A percentile compares a stretch with the other conserved stretches of the same genome.
phyloP scores from a whole-genome alignment of 2,329 filamentous ascomycete species.

The Diatrype stigma region DNA sequence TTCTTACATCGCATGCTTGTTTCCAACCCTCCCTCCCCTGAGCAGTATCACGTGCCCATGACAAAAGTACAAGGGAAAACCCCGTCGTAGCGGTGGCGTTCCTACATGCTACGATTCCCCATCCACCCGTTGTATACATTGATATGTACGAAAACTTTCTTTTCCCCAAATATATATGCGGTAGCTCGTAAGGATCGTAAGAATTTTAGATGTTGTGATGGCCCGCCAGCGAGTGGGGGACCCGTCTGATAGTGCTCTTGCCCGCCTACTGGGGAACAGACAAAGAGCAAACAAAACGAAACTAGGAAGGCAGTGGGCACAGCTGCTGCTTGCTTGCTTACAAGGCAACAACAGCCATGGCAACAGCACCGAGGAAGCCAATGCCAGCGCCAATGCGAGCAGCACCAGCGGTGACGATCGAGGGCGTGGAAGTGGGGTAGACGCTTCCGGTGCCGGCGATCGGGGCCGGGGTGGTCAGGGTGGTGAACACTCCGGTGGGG shows the following conservation, averaged over 20 bases:
- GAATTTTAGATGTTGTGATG: constrained; percentile 38
- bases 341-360: constrained; percentile 42
- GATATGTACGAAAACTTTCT: constrained; percentile 19
- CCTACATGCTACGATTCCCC: background rate
- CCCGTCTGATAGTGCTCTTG: too few species aligned
- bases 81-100: background rate
- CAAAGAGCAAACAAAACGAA: constrained; percentile 8
- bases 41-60: too few species aligned
- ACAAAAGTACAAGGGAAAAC: too few species aligned
- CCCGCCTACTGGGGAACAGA: constrained; percentile 13
- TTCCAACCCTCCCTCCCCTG: too few species aligned
- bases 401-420: constrained; percentile 29
- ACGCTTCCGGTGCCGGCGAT: constrained; percentile 28
- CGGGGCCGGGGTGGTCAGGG: constrained; percentile 35
- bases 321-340: constrained; percentile 37
- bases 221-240: too few species aligned
- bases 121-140: background rate
- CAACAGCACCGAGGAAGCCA: constrained; percentile 40
- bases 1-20: too few species aligned
- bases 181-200: constrained; percentile 54
- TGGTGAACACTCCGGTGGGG: constrained; percentile 30
- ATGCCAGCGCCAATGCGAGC: constrained; percentile 37
- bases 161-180: constrained; percentile 25
- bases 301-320: constrained; percentile 2
- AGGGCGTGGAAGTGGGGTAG: constrained; percentile 15